These are phyloP conservation scores for Blastomyces percursus DNA, from an alignment of 2,329 filamentous ascomycete species.

Conservation along the genomic window DNA sequence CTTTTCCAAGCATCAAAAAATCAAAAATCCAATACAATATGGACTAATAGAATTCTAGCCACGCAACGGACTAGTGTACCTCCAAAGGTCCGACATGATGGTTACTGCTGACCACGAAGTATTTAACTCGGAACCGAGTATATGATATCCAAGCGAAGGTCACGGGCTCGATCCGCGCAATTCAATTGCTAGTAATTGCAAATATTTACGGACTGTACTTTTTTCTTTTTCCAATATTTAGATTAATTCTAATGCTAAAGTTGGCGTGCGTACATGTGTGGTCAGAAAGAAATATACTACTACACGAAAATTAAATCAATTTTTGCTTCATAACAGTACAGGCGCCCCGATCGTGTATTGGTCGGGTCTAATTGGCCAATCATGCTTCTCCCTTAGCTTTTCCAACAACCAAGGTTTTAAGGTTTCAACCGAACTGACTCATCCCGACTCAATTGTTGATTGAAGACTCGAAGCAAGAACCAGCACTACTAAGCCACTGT, in stretches of 20 bases:
- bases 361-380: background rate
- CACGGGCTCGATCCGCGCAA: too few species aligned
- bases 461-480: background rate
- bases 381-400: background rate
- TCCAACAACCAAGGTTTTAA: background rate
- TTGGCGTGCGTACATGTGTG: too few species aligned
- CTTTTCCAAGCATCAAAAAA: background rate
- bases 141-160: background rate
- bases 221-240: background rate
- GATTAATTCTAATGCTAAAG: background rate
- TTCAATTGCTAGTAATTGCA: background rate
- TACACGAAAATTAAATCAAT: too few species aligned
- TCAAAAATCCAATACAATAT: conserved; percentile 6
- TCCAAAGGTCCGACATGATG: conserved; percentile 36
- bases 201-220: background rate
- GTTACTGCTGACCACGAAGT: background rate
- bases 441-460: background rate
- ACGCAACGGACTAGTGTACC: conserved; percentile 52
- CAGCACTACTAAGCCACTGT: background rate
- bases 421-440: background rate
- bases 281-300: too few species aligned
- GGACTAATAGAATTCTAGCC: conserved; percentile 36
- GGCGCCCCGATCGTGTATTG: background rate
- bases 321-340: too few species aligned
- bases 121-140: background rate